These are phyloP conservation scores for Cantharellus cinnabarinus DNA, from an alignment of 768 basidiomycete species.

Conservation along the genomic window DNA sequence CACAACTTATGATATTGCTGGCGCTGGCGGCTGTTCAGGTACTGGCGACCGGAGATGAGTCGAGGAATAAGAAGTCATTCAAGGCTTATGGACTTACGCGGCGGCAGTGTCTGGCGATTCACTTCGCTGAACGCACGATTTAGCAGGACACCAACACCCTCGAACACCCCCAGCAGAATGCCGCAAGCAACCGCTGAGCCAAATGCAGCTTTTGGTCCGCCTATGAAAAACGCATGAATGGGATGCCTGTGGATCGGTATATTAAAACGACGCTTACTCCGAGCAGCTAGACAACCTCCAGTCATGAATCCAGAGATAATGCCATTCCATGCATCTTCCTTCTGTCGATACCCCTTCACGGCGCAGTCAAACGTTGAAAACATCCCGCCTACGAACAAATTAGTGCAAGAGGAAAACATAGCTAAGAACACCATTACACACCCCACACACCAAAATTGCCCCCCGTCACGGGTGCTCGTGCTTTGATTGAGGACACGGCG, in stretches of 20 bases:
- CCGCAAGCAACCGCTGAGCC: slow-evolving; percentile 92
- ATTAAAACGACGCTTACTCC: slow-evolving; percentile 44
- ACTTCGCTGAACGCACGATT: slow-evolving; percentile 74
- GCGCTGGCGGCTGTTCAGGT: not conserved
- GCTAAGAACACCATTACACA: slow-evolving; percentile 1
- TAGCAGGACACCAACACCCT: slow-evolving; percentile 86
- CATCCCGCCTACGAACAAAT: slow-evolving; percentile 55
- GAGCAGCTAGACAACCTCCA: slow-evolving; percentile 81
- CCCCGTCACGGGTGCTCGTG: slow-evolving; percentile 91
- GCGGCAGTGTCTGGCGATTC: slow-evolving; percentile 59
- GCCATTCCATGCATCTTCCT: slow-evolving; percentile 98
- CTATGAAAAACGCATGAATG: slow-evolving; percentile 21
- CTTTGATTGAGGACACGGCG: slow-evolving; percentile 90
- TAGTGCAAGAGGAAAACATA: not conserved
- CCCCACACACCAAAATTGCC: slow-evolving; percentile 90
- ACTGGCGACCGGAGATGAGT: not conserved
- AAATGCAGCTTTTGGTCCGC: slow-evolving; percentile 78
- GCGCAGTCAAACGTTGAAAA: slow-evolving; percentile 98
- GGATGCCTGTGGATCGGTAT: slow-evolving; percentile 1
- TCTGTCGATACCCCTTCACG: slow-evolving; percentile 89
- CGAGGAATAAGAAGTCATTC: not conserved
- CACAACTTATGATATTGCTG: not conserved
- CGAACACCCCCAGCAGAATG: slow-evolving; percentile 83
- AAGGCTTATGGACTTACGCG: slow-evolving; percentile 29
- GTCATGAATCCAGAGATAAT: slow-evolving; percentile 98